Evolutionary conservation across 2,329 filamentous ascomycete genomes (phyloP), one percentile per base, ranked within the genome.

Genomic region (Diaporthe citriasiana): DNA sequence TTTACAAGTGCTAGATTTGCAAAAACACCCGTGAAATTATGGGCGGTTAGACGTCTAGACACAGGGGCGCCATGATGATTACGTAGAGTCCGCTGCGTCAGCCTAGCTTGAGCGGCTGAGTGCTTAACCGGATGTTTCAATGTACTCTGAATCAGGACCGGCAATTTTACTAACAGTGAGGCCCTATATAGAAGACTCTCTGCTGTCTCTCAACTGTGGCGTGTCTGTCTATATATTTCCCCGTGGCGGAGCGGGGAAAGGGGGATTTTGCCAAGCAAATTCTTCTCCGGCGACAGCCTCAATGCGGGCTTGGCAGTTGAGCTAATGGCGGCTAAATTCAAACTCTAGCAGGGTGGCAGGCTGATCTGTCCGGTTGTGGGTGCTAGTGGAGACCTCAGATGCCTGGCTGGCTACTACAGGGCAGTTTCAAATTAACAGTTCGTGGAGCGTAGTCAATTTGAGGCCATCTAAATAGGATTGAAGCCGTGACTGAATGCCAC

Each of bases 311-410:
- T 30, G 25, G 19, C 53, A 35, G 17, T 30, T 7, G 7, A 63
- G 59, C 25, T 63, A 25, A 50, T 50, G 25, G 42, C 59, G 59
- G 59, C 59, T 65, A 65, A 65, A 65, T 65, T 65, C 59, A 42
- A 2, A 47, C 40, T 33, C 42, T 25, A 33, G 25, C 59, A 35
- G 40, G 59, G 22, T 33, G 42, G 25, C 59, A 35, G 59, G 59
- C 27, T 47, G 50, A 65, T 47, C n/a, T 27, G 25, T 8, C 59
- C 59, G 40, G 59, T 6, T 65, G 59, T 65, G 27, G 27, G 33
- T 2, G 59, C 22, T 15, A 65, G 42, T 47, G 40, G 27, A 13
- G 40, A 33, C 22, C 33, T 38, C 59, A 6, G 4, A 27, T 35
- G 27, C 59, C 25, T 33, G 42, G 59, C 59, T 10, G n/a, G 17